Evolutionary conservation across 2,329 filamentous ascomycete species (phyloP).

Genomic region (Aspergillus unguis): DNA sequence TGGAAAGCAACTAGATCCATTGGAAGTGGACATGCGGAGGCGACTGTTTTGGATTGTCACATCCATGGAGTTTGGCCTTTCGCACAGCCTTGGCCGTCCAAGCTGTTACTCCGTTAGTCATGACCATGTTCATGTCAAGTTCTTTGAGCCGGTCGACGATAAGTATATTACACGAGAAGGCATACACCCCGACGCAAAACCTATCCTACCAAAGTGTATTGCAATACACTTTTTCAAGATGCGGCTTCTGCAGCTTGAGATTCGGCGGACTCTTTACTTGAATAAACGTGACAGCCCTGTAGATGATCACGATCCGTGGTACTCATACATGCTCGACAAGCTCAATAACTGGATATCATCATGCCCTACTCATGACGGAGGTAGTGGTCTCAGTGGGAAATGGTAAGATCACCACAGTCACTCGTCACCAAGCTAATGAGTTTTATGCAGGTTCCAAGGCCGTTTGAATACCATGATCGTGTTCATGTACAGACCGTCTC

Average conservation of each 20-base stretch:
- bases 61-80: constrained; percentile 83
- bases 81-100: constrained; percentile 83
- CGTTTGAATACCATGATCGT: constrained; percentile 85
- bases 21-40: constrained; percentile 85
- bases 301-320: constrained; percentile 84
- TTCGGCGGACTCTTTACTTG: constrained; percentile 80
- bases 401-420: constrained; percentile 58
- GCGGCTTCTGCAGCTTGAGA: constrained; percentile 82
- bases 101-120: constrained; percentile 77
- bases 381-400: constrained; percentile 69
- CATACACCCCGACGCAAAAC: constrained; percentile 65
- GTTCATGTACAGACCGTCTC: constrained; percentile 83
- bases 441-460: constrained; percentile 52
- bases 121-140: constrained; percentile 80
- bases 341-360: constrained; percentile 75
- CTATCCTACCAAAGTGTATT: constrained; percentile 78
- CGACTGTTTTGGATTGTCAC: constrained; percentile 84
- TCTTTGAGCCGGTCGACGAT: constrained; percentile 80
- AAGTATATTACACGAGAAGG: constrained; percentile 75
- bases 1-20: constrained; percentile 60
- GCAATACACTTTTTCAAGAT: constrained; percentile 93
- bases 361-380: constrained; percentile 68
- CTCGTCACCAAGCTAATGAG: background rate
- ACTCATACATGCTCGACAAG: constrained; percentile 71
- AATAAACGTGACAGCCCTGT: constrained; percentile 73